Evolutionary conservation across 192 early-diverging fungal genomes (phyloP).

Genomic region (Nowakowskiella sp.): DNA sequence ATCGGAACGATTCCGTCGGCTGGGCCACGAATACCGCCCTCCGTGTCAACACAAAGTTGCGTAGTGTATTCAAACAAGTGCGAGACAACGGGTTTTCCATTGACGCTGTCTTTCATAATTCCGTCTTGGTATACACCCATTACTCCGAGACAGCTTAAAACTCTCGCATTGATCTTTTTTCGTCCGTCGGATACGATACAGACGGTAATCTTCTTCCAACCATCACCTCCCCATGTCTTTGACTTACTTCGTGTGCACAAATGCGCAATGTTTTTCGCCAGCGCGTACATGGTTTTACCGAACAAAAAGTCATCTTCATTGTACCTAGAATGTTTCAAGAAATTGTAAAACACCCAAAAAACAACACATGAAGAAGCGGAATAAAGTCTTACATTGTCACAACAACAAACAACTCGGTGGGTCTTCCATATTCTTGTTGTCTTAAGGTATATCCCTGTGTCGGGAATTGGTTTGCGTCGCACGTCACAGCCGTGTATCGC

Average conservation of each 20-base stretch:
- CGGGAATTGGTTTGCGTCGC: conserved; percentile 72
- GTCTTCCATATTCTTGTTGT: conserved; percentile 58
- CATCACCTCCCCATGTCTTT: conserved; percentile 72
- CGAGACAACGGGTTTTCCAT: conserved; percentile 60
- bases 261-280: conserved; percentile 88
- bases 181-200: conserved; percentile 90
- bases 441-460: conserved; percentile 55
- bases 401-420: conserved; percentile 86
- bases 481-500: conserved; percentile 89
- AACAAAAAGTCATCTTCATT: conserved; percentile 87
- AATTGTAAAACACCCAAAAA: background rate
- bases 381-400: conserved; percentile 91
- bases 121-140: conserved; percentile 63
- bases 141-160: conserved; percentile 68
- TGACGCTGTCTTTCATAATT: conserved; percentile 52
- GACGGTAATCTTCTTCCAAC: conserved; percentile 90
- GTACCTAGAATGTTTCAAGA: conserved; percentile 57
- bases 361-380: too few relatives aligned
- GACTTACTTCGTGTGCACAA: conserved; percentile 72
- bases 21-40: conserved; percentile 56
- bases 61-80: conserved; percentile 91
- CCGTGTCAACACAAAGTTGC: conserved; percentile 56
- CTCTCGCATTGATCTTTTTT: conserved; percentile 66
- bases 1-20: conserved; percentile 50
- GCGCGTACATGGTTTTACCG: conserved; percentile 75